Conservation (phyloP, 1,284 basidiomycete species). For the Ustilago crameri region DNA sequence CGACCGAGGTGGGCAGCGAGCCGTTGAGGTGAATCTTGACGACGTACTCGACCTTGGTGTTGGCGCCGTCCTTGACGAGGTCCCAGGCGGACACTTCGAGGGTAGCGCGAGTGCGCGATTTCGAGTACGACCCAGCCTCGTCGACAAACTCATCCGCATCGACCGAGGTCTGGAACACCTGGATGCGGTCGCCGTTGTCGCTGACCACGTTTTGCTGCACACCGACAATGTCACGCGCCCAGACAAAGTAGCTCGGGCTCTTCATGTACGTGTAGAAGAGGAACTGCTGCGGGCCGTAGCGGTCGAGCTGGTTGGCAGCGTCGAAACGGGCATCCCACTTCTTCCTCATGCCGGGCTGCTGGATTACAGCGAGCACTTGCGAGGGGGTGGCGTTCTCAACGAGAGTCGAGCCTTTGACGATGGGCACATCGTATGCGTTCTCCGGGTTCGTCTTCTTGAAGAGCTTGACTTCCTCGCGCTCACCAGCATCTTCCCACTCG, state of each 20-base stretch:
- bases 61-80: slow-evolving; percentile 48
- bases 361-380: slow-evolving; percentile 55
- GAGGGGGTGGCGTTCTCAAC: slow-evolving; percentile 61
- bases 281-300: slow-evolving; percentile 34
- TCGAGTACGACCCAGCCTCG: slow-evolving; percentile 57
- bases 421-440: slow-evolving; percentile 54
- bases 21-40: slow-evolving; percentile 64
- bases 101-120: slow-evolving; percentile 57
- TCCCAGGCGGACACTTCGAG: slow-evolving; percentile 60
- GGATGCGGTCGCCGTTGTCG: slow-evolving; percentile 35
- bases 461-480: slow-evolving; percentile 57
- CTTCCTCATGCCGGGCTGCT: slow-evolving; percentile 61
- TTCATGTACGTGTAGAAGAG: slow-evolving; percentile 62
- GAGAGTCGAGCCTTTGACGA: slow-evolving; percentile 53
- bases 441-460: slow-evolving; percentile 56
- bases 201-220: slow-evolving; percentile 54
- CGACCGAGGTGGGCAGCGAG: slow-evolving; percentile 55
- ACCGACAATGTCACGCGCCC: slow-evolving; percentile 62
- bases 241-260: slow-evolving; percentile 62
- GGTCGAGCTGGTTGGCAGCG: slow-evolving; percentile 38
- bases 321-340: slow-evolving; percentile 65
- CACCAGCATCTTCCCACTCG: slow-evolving; percentile 59
- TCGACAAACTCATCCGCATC: slow-evolving; percentile 56
- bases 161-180: slow-evolving; percentile 55
- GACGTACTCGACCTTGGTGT: slow-evolving; percentile 58